A percentile compares a stretch with the other conserved stretches of the same genome.
Evolutionary conservation across 1,139 yeast species (phyloP).

Genomic region (Nakaseomyces delphensis): DNA sequence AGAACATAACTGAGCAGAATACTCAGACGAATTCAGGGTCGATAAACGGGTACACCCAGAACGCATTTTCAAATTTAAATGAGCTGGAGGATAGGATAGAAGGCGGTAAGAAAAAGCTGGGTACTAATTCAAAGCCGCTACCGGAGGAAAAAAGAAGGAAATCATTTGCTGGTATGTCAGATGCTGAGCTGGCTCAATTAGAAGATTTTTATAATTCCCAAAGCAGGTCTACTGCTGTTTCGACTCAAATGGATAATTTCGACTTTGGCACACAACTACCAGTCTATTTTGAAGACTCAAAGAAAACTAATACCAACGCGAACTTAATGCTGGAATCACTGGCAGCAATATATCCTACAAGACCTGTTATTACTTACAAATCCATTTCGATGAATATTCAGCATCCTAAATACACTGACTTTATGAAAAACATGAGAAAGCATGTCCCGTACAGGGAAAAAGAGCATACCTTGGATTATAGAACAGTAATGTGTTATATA

Average conservation of each 20-base stretch:
- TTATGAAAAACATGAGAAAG: conserved; percentile 12
- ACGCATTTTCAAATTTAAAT: conserved; percentile 28
- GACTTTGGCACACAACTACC: conserved; percentile 28
- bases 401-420: conserved; percentile 36
- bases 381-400: conserved; percentile 42
- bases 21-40: conserved; percentile 30
- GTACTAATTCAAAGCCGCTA: conserved; percentile 4
- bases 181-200: conserved; percentile 52
- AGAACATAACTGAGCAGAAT: conserved; percentile 20
- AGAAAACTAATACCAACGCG: conserved; percentile 9
- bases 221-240: conserved; percentile 19
- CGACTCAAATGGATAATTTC: conserved; percentile 26
- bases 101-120: conserved; percentile 6
- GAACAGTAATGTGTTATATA: conserved; percentile 52
- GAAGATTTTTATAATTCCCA: conserved; percentile 45
- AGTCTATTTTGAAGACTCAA: conserved; percentile 13
- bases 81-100: conserved; percentile 29
- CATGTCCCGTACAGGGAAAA: conserved; percentile 25
- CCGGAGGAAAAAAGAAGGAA: conserved; percentile 26
- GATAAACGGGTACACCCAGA: conserved; percentile 25
- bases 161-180: conserved; percentile 54
- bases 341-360: conserved; percentile 39
- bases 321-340: conserved; percentile 17
- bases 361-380: conserved; percentile 43
- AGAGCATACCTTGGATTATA: conserved; percentile 28